Conservation (phyloP, 306 rosid species). For the Biancaea sappan region DNA sequence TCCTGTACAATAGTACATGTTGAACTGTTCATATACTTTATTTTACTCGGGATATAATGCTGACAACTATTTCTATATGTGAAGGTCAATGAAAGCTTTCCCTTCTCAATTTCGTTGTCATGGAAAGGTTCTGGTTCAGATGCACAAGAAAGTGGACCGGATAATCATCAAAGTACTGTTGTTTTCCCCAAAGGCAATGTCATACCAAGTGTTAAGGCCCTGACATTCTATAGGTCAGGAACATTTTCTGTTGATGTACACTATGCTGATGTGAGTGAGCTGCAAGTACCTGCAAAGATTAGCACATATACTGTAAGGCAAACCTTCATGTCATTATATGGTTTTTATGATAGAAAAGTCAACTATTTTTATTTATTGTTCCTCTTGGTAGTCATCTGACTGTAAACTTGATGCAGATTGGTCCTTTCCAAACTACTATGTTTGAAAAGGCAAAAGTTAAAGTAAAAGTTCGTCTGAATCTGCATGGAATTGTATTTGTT, state of each 20-base stretch:
- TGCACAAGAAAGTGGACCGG: constrained; percentile 60
- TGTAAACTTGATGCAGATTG: constrained; percentile 59
- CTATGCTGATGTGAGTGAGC: constrained; percentile 58
- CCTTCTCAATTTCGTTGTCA: constrained; percentile 70
- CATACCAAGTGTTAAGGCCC: constrained; percentile 71
- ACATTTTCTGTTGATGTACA: constrained; percentile 81
- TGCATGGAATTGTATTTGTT: constrained; percentile 79
- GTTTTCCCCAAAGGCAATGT: constrained; percentile 88
- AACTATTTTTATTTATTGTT: background rate
- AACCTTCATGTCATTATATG: background rate
- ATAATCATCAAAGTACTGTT: constrained; percentile 55
- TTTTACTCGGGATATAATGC: background rate
- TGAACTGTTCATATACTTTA: background rate
- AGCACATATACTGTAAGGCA: constrained; percentile 77
- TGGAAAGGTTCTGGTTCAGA: constrained; percentile 87
- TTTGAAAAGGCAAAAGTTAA: constrained; percentile 68
- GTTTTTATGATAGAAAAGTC: background rate
- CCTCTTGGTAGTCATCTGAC: background rate
- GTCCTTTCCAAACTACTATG: constrained; percentile 75
- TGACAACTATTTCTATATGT: constrained; percentile 4
- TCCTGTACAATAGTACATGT: background rate
- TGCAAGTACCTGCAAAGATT: constrained; percentile 71
- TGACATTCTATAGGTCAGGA: constrained; percentile 70
- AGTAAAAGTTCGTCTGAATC: constrained; percentile 76
- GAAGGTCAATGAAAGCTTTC: constrained; percentile 87